Base-by-base conservation (phyloP, 2,329 filamentous ascomycete species). In the Fusarium avenaceum region DNA sequence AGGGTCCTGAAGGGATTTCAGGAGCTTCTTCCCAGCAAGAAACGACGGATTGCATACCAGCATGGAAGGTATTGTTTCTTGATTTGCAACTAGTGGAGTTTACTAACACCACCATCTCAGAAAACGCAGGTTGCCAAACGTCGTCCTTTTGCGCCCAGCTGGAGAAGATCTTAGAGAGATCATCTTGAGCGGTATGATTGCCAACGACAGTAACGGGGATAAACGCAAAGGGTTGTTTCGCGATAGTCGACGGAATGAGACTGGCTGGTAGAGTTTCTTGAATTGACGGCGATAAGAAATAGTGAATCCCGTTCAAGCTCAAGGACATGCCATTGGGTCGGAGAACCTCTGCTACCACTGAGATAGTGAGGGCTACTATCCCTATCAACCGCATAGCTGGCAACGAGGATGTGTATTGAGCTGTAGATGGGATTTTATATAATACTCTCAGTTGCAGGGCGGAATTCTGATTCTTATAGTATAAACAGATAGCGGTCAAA, bases 101-200 rank as follows among this genome's bases (percentile, higher is more conserved):
- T 3, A 14, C 10, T 1, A 57, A 9, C 0, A 57, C 15, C 2
- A 57, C 48, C 6, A 15, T 2, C 3, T 57, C 17, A 0, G 24
- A 10, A 1, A 57, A 57, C 0, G 11, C 22, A 30, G 38, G 15
- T 19, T 54, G 54, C 54, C 54, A 57, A 4, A 57, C 54, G 1
- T 54, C 54, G 2, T 57, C 54, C 6, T 22, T 19, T 19, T 43
- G 22, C 0, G 22, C 24, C 54, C 54, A 57, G 11, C 19, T 8
- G 6, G 3, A 1, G 1, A 57, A 57, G 0, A 57, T 2, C 0
- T 14, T 35, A 0, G 20, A 1, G 0, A 57, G 38, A 1, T 38
- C 15, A 3, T 19, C 3, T 8, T 28, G n/a, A 2, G 48, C 26
- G 3, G 14, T 5, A 1, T 22, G 17, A 3, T 20, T n/a, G 11